Conservation (phyloP, 2,329 filamentous ascomycete genomes). For the Diaporthe sp. region DNA sequence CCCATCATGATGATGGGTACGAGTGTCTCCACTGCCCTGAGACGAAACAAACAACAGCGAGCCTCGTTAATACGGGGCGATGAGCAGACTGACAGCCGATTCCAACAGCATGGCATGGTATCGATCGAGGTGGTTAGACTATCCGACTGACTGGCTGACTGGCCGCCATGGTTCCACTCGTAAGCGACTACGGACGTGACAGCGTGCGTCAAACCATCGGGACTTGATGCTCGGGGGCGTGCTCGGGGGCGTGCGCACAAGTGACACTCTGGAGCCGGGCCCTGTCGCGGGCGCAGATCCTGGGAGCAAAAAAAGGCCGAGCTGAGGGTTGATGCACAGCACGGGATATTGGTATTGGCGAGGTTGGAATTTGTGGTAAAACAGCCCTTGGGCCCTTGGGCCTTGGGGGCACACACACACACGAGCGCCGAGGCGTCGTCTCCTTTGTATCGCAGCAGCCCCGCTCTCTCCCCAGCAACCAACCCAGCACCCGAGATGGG, state of each 20-base stretch:
- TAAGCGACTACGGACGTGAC: slow-evolving; percentile 32
- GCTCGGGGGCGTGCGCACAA: slow-evolving; percentile 25
- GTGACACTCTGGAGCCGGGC: slow-evolving; percentile 26
- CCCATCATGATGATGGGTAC: background rate
- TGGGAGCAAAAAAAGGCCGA: slow-evolving; percentile 20
- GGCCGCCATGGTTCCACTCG: slow-evolving; percentile 10
- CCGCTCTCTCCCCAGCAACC: slow-evolving; percentile 14
- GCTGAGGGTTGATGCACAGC: slow-evolving; percentile 24
- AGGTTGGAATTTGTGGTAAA: slow-evolving; percentile 31
- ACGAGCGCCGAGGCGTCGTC: slow-evolving; percentile 27
- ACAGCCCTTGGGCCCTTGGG: background rate
- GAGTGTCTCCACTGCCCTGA: slow-evolving; percentile 16
- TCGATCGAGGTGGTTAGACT: slow-evolving; percentile 17
- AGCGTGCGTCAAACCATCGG: slow-evolving; percentile 27
- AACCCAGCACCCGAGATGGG: slow-evolving; percentile 12
- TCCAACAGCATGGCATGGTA: slow-evolving; percentile 11
- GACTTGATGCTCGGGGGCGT: slow-evolving; percentile 23
- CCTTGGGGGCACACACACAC: slow-evolving; percentile 7
- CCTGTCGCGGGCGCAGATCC: slow-evolving; percentile 32
- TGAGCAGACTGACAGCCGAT: slow-evolving; percentile 23
- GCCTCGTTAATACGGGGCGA: slow-evolving; percentile 19
- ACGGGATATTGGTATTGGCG: slow-evolving; percentile 14
- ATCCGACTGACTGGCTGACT: background rate
- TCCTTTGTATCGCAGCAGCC: slow-evolving; percentile 30
- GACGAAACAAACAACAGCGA: slow-evolving; percentile 11